Percentiles rank a stretch among this genome's conserved stretches.
These are phyloP conservation scores for Mycena leptocephala DNA, from an alignment of 768 basidiomycete genomes.

Conservation along the genomic window DNA sequence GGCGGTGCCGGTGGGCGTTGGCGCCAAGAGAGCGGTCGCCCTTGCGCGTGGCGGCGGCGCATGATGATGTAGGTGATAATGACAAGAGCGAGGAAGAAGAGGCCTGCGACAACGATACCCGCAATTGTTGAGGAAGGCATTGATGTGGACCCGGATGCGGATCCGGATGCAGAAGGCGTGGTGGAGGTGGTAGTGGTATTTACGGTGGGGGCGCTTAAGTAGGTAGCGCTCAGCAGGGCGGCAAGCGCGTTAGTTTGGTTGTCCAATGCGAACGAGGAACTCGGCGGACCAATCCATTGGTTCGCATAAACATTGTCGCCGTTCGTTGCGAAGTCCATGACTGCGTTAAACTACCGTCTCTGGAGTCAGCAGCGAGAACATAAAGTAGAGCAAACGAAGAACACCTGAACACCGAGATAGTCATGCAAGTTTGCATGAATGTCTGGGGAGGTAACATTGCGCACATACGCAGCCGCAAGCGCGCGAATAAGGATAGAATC, in stretches of 20 bases:
- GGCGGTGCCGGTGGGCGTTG: no score
- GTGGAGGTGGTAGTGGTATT: not conserved
- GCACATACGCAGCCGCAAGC: slow-evolving; percentile 22
- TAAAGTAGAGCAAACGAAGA: no score
- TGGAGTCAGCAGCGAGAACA: no score
- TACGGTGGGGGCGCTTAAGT: not conserved
- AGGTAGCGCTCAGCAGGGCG: not conserved
- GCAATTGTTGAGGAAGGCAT: not conserved
- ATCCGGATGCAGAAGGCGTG: not conserved
- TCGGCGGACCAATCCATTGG: not conserved
- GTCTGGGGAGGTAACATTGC: slow-evolving; percentile 13
- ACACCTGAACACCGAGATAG: slow-evolving; percentile 30
- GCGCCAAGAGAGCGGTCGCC: no score
- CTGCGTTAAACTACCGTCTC: not conserved
- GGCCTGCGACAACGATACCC: no score
- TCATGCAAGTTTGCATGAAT: slow-evolving; percentile 10
- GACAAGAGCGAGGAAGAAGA: no score
- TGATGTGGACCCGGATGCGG: not conserved
- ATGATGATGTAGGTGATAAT: no score
- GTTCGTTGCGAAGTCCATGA: not conserved
- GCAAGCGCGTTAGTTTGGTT: not conserved
- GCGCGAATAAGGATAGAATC: slow-evolving; percentile 18
- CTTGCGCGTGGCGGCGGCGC: no score
- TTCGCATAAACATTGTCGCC: not conserved
- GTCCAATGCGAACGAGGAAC: not conserved